Conservation (phyloP, 1,284 basidiomycete genomes). For the Dichomitus squalens region DNA sequence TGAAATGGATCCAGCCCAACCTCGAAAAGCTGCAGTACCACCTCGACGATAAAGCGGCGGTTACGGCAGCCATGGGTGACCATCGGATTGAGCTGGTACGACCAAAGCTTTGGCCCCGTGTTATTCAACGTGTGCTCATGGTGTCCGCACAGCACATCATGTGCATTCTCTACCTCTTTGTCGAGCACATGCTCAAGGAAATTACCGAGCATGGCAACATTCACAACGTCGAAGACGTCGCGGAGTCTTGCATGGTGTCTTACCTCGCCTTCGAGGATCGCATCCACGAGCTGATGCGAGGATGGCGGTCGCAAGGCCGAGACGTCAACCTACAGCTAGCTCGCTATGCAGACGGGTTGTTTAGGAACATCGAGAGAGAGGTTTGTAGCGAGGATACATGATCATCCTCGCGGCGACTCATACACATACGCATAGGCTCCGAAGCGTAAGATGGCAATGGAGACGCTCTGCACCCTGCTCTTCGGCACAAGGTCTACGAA, state of each 20-base stretch:
- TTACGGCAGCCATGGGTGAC: constrained; percentile 2
- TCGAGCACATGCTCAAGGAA: neutral
- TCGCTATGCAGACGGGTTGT: constrained; percentile 17
- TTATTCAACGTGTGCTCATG: neutral
- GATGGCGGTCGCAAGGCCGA: constrained; percentile 19
- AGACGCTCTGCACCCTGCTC: neutral
- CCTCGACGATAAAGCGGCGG: constrained; percentile 7
- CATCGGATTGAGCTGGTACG: constrained; percentile 18
- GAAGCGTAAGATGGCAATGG: neutral
- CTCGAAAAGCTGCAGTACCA: constrained; percentile 8
- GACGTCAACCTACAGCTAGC: constrained; percentile 18
- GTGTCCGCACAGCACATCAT: constrained; percentile 15
- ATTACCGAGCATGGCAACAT: neutral
- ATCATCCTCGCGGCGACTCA: neutral
- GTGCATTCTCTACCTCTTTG: constrained; percentile 9
- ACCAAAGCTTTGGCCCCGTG: too few species aligned
- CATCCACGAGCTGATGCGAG: constrained; percentile 15
- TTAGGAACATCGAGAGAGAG: constrained; percentile 3
- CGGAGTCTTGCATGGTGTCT: constrained; percentile 11
- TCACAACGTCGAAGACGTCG: constrained; percentile 12
- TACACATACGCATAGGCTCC: neutral
- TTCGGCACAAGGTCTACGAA: neutral
- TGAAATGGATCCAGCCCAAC: neutral
- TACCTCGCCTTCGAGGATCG: constrained; percentile 18
- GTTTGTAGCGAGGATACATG: too few species aligned